phyloP scores from a whole-genome alignment of 352 stramenopile species.

The Phytopythium litorale region DNA sequence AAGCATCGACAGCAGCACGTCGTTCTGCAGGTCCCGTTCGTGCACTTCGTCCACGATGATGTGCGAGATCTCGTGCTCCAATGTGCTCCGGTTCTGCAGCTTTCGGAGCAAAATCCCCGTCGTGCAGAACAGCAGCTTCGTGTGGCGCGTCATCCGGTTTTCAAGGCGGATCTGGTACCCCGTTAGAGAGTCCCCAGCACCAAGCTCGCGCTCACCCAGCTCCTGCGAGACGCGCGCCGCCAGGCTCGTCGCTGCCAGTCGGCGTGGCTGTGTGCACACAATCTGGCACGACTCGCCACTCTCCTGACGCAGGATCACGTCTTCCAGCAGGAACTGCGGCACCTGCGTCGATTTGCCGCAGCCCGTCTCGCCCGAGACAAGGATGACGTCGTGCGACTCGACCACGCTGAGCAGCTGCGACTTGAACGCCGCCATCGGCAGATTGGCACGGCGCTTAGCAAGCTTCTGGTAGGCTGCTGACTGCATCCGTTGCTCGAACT shows the following conservation, averaged over 20 bases:
- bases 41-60: conserved; percentile 99
- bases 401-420: conserved; percentile 81
- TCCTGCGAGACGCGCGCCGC: conserved; percentile 93
- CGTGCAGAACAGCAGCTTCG: conserved; percentile 90
- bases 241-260: conserved; percentile 95
- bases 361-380: conserved; percentile 95
- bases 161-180: conserved; percentile 95
- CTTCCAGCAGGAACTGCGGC: conserved; percentile 95
- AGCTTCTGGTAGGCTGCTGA: conserved; percentile 38
- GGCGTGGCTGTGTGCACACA: conserved; percentile 95
- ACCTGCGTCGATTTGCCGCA: conserved; percentile 97
- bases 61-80: conserved; percentile 90
- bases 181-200: conserved; percentile 53
- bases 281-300: conserved; percentile 88
- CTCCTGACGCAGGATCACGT: conserved; percentile 61
- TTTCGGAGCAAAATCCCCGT: conserved; percentile 93
- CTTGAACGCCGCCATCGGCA: conserved; percentile 83
- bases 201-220: conserved; percentile 75
- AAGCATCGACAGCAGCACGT: conserved; percentile 91
- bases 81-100: conserved; percentile 78
- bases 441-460: conserved; percentile 32
- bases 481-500: conserved; percentile 31
- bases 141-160: conserved; percentile 77
- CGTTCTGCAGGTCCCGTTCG: conserved; percentile 92
- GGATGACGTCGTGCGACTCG: conserved; percentile 81